These are phyloP conservation scores for Pichia sp. DNA, from an alignment of 1,139 yeast species.

Conservation along the genomic window DNA sequence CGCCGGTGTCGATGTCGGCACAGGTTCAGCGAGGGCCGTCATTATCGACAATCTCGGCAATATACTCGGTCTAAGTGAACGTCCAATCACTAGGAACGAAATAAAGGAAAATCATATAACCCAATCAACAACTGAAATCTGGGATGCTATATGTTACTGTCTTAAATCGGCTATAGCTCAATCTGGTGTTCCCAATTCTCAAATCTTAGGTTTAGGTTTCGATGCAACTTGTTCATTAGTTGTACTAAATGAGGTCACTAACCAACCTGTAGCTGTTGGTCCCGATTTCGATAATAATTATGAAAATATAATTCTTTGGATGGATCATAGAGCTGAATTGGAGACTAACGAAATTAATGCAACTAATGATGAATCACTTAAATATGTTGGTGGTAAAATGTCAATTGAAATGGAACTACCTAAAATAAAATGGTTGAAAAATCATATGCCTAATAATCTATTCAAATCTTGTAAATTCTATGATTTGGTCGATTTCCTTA, in stretches of 20 bases:
- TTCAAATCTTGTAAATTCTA: conserved; percentile 73
- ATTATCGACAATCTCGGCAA: conserved; percentile 77
- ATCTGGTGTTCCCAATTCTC: conserved; percentile 58
- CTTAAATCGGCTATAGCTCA: conserved; percentile 67
- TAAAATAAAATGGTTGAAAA: conserved; percentile 92
- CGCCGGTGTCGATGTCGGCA: conserved; percentile 95
- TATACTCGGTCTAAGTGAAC: conserved; percentile 72
- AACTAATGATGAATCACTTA: conserved; percentile 68
- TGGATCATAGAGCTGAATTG: conserved; percentile 95
- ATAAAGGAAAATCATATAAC: conserved; percentile 64
- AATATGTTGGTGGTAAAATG: conserved; percentile 96
- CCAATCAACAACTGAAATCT: conserved; percentile 87
- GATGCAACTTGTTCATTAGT: conserved; percentile 97
- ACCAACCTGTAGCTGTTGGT: conserved; percentile 80
- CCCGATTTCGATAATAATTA: conserved; percentile 69
- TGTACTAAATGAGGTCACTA: conserved; percentile 58
- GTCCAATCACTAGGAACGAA: conserved; percentile 72
- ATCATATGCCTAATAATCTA: conserved; percentile 58
- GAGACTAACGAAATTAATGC: conserved; percentile 79
- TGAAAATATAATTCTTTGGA: conserved; percentile 89
- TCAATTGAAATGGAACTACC: conserved; percentile 98
- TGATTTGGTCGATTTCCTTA: conserved; percentile 84
- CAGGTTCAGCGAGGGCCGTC: conserved; percentile 96
- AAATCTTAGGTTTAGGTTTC: conserved; percentile 82
- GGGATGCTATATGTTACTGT: conserved; percentile 83